Conservation (phyloP, 2,329 filamentous ascomycete genomes). For the Penicillium sp. region DNA sequence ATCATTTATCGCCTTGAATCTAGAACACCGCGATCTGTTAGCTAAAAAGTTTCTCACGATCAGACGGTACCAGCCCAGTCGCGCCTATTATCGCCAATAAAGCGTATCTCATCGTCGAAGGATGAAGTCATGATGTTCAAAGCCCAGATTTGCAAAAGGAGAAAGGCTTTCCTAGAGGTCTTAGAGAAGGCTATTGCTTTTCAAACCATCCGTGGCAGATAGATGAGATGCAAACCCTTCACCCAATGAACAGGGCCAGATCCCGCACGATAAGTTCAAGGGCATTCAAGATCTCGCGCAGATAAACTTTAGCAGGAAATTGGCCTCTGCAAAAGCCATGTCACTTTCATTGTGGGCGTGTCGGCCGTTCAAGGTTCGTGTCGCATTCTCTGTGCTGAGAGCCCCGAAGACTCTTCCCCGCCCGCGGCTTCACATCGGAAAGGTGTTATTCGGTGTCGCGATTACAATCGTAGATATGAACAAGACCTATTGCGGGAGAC, state of each 20-base stretch:
- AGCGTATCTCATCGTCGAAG: neutral
- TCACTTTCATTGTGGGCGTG: neutral
- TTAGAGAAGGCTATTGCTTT: neutral
- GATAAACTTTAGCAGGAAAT: neutral
- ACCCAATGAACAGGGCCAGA: neutral
- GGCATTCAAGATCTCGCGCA: neutral
- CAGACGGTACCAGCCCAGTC: neutral
- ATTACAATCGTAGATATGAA: neutral
- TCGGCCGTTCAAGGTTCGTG: conserved; percentile 10
- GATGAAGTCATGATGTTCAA: neutral
- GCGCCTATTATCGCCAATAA: neutral
- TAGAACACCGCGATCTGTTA: conserved; percentile 15
- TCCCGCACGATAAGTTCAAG: neutral
- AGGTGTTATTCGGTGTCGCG: neutral
- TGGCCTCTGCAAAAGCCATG: neutral
- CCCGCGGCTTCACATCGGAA: conserved; percentile 1
- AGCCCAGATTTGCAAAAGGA: neutral
- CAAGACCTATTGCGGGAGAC: neutral
- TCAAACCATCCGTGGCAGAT: neutral
- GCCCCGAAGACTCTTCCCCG: conserved; percentile 8
- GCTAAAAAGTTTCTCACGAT: conserved; percentile 7
- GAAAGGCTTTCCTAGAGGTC: neutral
- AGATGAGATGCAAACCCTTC: neutral
- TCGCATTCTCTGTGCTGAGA: conserved; percentile 19
- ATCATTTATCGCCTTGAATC: conserved; percentile 29